Base-by-base conservation (phyloP, 2,329 filamentous ascomycete species). In the Parastagonospora nodorum region DNA sequence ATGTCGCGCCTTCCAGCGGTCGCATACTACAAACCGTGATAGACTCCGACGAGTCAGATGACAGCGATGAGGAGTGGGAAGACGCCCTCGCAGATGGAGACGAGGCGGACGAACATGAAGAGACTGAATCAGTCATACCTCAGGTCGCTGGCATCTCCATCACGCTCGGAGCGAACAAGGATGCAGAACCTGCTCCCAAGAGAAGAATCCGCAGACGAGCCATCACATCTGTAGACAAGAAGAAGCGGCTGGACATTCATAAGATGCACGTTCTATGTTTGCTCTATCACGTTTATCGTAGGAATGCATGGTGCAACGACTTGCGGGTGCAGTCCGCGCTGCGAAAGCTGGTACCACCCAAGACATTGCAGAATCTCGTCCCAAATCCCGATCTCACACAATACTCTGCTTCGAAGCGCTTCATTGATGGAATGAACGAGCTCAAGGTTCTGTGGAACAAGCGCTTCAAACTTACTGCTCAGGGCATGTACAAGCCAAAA, bases 301-400 rank as follows among this genome's bases (percentile, higher is more conserved):
- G 92, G 48, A 99, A 97, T 67, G 78, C 83, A 47, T 97, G 93
- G 91, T 97, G 92, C 75, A 96, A 96, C 64, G 88, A 93, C 67
- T 63, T 77, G 11, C 75, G 81, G 49, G 83, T 89, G 8, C 90
- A 96, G 67, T 81, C 78, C 58, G 60, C 58, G 9, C 39, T 75
- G 19, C 66, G 66, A 24, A 72, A 81, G 35, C 78, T 92, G 32
- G 71, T 96, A 5, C 80, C 84, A 1, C 82, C 84, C 29, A 88
- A 88, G 63, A 85, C 83, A 28, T 72, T 88, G 27, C 79, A 78
- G 0, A 86, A 86, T 45, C 78, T 97, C 6, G 88, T 87, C 42
- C 90, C 91, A 0, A 80, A 85, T 11, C 75, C 82, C 7, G 79
- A 82, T 14, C 76, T 90, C 42, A 82, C 87, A 0, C 90, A 96